Evolutionary conservation across 495 filamentous ascomycete species (phyloP), one percentile per base, ranked within the genome.

Genomic region (Echria macrotheca): DNA sequence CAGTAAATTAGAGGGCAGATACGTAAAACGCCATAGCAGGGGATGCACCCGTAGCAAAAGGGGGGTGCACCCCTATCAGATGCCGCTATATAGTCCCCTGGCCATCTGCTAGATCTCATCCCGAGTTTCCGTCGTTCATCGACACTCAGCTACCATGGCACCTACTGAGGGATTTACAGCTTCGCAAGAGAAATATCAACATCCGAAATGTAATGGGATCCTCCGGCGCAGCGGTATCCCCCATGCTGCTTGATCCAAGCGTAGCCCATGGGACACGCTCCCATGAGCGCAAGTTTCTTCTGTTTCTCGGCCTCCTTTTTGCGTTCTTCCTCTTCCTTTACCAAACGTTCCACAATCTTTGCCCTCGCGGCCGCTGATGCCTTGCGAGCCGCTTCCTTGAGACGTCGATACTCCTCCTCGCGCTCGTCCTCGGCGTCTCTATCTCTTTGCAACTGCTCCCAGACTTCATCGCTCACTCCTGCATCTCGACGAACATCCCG

Each of bases 401-500:
- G 55, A 10, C 37, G 41, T 47, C 32, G 49, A 15, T 61, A 66
- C 32, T 63, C 61, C 1, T 48, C 60, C 4, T 70, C 62, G 1
- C 54, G 53, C n/a, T 64, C 58, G 11, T 61, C 37, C 1, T 65
- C 63, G 1, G 60, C 66, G 2, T 61, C 47, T 29, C 67, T 72
- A 61, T 81, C 77, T 0, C 45, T 55, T 49, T 80, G 68, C 0
- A 87, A 70, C 43, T 79, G 76, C 12, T 68, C 52, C 83, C 84
- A 86, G n/a, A 77, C 63, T 2, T 56, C 77, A 50, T 86, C 81
- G 17, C 70, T 67, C 0, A 86, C 81, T 2, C 80, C 79, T 0
- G 64, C 51, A 35, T 86, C 84, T 17, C 82, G 69, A 12, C 29
- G 25, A 28, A 41, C 46, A 7, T 10, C 22, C 1, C 36, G 32